These are phyloP conservation scores for Gentiana dahurica DNA, from an alignment of 257 asterid genomes.

Conservation along the genomic window DNA sequence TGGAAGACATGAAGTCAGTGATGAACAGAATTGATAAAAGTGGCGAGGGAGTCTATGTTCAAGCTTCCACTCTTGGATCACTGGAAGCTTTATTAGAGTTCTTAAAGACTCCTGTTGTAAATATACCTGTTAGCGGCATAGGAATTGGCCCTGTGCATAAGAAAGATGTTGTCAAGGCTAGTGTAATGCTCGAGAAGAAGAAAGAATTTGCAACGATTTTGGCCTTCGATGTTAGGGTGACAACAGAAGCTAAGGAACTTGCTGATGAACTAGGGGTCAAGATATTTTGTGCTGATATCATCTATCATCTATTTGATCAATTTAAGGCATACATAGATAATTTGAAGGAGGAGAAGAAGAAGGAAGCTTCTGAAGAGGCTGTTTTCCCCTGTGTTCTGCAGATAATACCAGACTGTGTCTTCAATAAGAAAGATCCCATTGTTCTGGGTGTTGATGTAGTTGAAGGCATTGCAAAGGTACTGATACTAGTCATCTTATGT, in stretches of 20 bases:
- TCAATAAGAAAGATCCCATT: slow-evolving; percentile 94
- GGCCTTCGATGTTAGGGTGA: slow-evolving; percentile 92
- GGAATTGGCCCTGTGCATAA: slow-evolving; percentile 93
- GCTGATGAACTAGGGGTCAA: slow-evolving; percentile 87
- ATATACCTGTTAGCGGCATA: slow-evolving; percentile 93
- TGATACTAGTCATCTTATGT: not conserved
- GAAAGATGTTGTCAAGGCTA: slow-evolving; percentile 95
- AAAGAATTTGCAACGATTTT: slow-evolving; percentile 83
- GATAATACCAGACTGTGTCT: slow-evolving; percentile 76
- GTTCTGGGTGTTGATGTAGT: slow-evolving; percentile 86
- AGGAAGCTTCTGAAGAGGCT: slow-evolving; percentile 87
- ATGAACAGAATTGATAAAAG: slow-evolving; percentile 89
- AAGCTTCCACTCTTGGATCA: slow-evolving; percentile 96
- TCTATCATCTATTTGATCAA: slow-evolving; percentile 84
- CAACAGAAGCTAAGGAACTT: slow-evolving; percentile 85
- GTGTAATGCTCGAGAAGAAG: slow-evolving; percentile 98
- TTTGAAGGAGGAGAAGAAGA: slow-evolving; percentile 91
- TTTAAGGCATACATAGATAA: slow-evolving; percentile 90
- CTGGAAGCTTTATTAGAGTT: slow-evolving; percentile 92
- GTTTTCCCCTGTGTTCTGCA: slow-evolving; percentile 92
- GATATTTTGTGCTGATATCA: slow-evolving; percentile 79
- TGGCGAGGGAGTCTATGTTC: slow-evolving; percentile 95
- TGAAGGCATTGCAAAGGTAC: slow-evolving; percentile 79
- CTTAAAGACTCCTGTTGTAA: slow-evolving; percentile 83
- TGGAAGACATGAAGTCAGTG: slow-evolving; percentile 93